Evolutionary conservation across 495 filamentous ascomycete genomes (phyloP), one percentile per base, ranked within the genome.

Genomic region (Pseudomonodictys pantanalensis): DNA sequence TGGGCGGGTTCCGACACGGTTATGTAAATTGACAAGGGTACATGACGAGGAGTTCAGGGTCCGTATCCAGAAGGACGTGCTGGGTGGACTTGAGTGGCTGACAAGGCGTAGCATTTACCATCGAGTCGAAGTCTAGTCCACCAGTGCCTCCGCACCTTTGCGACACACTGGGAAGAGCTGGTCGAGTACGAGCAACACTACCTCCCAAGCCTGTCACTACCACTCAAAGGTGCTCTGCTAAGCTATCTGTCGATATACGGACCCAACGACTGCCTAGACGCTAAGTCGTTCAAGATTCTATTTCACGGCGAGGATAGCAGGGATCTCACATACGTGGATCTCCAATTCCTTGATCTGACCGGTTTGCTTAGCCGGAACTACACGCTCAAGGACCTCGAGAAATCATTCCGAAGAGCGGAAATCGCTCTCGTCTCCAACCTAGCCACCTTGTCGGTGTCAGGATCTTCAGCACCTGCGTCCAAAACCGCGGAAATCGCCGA

Each of bases 111-210:
- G 63, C 70, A 48, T 38, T 32, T 64, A 39, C 65, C 64, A 2
- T 39, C 30, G 10, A 6, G 9, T n/a, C 71, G 72, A 17, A 83
- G 81, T 55, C 73, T 92, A 4, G 65, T 83, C 22, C 82, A 87
- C 67, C 71, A 73, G 4, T 60, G 80, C 18, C 71, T 93, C 23
- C 81, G 81, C 58, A 70, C 69, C 6, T 81, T 93, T 67, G 86
- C 83, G 1, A 61, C 68, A n/a, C 79, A 88, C 49, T 95, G 88
- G 89, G 73, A 79, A 1, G 85, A 81, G 65, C 83, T 91, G 66
- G 52, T 80, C 15, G 74, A 80, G 18, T 90, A 87, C 64, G 83
- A 90, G 64, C 83, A 79, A 33, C 73, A 85, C 47, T 84, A 87
- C 60, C 72, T 93, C 3, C 79, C 82, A 2, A 74, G 81, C 11